A percentile compares a stretch with the other conserved stretches of the same genome.
These are phyloP conservation scores for Alternaria panax DNA, from an alignment of 2,329 filamentous ascomycete genomes.

Conservation along the genomic window DNA sequence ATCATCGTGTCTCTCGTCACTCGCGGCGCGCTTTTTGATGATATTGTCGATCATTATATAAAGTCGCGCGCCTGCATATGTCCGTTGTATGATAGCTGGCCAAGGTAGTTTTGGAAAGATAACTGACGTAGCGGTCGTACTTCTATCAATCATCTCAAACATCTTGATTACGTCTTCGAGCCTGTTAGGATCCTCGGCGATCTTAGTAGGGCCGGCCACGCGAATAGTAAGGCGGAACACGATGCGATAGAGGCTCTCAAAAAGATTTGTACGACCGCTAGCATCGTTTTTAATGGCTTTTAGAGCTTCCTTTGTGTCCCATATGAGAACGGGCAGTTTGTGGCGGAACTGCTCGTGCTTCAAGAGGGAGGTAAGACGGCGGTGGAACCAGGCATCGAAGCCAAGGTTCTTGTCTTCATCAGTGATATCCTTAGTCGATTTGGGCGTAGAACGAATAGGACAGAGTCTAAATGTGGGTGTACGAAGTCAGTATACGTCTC, in stretches of 20 bases:
- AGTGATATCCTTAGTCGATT: constrained; percentile 17
- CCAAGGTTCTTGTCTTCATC: constrained; percentile 21
- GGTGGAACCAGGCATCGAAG: constrained; percentile 30
- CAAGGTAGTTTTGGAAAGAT: constrained; percentile 64
- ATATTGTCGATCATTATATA: constrained; percentile 60
- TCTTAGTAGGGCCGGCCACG: constrained; percentile 61
- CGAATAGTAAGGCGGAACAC: constrained; percentile 67
- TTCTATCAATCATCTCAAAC: constrained; percentile 58
- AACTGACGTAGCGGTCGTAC: constrained; percentile 55
- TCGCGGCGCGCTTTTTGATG: constrained; percentile 55
- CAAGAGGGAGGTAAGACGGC: constrained; percentile 29
- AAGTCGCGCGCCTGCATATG: constrained; percentile 57
- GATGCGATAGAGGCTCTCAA: constrained; percentile 61
- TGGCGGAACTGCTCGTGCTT: constrained; percentile 40
- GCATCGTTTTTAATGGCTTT: constrained; percentile 48
- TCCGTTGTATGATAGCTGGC: constrained; percentile 52
- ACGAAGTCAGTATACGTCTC: not conserved
- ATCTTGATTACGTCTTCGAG: constrained; percentile 54
- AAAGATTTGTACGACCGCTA: constrained; percentile 58
- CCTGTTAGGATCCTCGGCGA: constrained; percentile 57
- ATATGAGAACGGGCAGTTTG: constrained; percentile 53
- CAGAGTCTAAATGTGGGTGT: constrained; percentile 21
- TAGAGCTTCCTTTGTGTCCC: constrained; percentile 50
- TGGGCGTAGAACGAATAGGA: constrained; percentile 34
- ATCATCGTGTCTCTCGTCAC: constrained; percentile 57